phyloP scores from a whole-genome alignment of 1,139 yeast genomes.

The Suhomyces atakaporum region DNA sequence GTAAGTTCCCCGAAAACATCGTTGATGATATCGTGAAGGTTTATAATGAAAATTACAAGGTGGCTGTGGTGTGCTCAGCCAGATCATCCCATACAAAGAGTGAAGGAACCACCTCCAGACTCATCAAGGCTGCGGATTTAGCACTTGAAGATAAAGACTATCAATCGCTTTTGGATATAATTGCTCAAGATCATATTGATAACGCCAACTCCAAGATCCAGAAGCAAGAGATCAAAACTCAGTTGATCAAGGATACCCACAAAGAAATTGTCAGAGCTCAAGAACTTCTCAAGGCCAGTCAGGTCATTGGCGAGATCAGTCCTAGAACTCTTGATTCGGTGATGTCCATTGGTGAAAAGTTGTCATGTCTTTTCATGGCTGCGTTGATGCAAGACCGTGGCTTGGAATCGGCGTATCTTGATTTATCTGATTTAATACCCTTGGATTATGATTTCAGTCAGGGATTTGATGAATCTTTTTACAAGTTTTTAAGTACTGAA shows the following conservation, averaged over 20 bases:
- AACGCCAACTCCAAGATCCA: slow-evolving; percentile 66
- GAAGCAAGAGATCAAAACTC: slow-evolving; percentile 42
- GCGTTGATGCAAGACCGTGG: slow-evolving; percentile 82
- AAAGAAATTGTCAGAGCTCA: slow-evolving; percentile 67
- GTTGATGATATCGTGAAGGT: slow-evolving; percentile 79
- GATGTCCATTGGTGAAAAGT: slow-evolving; percentile 92
- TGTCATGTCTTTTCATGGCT: slow-evolving; percentile 86
- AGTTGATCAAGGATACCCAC: slow-evolving; percentile 58
- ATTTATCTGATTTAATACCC: slow-evolving; percentile 72
- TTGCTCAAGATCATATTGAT: slow-evolving; percentile 73
- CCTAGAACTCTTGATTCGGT: slow-evolving; percentile 85
- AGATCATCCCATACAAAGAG: slow-evolving; percentile 87
- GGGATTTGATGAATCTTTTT: slow-evolving; percentile 68
- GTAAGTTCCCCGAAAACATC: slow-evolving; percentile 84
- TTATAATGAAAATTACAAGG: slow-evolving; percentile 60
- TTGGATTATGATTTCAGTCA: slow-evolving; percentile 53
- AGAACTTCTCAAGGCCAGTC: slow-evolving; percentile 79
- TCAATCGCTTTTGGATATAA: slow-evolving; percentile 54
- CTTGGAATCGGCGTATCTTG: slow-evolving; percentile 72
- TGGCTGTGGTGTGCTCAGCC: slow-evolving; percentile 97
- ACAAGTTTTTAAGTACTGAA: slow-evolving; percentile 58
- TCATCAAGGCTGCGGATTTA: slow-evolving; percentile 76
- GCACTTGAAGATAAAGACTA: slow-evolving; percentile 64
- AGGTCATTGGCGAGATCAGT: slow-evolving; percentile 88
- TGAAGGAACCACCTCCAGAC: slow-evolving; percentile 91